Evolutionary conservation across 257 asterid species (phyloP), one percentile per base, ranked within the genome.

Genomic region (Solanum rostratum): DNA sequence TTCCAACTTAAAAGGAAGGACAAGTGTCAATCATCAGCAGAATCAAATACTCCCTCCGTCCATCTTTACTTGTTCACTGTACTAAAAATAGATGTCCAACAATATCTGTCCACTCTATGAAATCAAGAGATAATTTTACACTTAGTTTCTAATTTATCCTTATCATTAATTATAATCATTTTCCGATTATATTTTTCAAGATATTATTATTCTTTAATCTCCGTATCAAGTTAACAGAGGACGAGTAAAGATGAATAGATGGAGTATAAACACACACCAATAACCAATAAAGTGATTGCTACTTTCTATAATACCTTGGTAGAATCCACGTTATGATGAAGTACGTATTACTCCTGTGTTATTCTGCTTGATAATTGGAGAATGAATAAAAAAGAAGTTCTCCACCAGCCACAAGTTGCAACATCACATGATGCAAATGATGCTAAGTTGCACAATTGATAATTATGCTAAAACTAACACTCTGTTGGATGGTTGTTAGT

Each of bases 21-120:
- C 90, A 86, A 84, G 90, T 88, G 90, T 88, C 88, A 84, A 86
- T 86, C 90, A 84, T 85, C 87, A 84, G 52, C 83, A 14, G 33
- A 73, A 68, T 83, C 27, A 83, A 59, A 68, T 79, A n/a, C n/a
- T n/a, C n/a, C n/a, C n/a, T n/a, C n/a, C n/a, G n/a, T n/a, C n/a
- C n/a, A n/a, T n/a, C n/a, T n/a, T n/a, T n/a, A n/a, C n/a, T n/a
- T n/a, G n/a, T n/a, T n/a, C n/a, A n/a, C n/a, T n/a, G n/a, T n/a
- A n/a, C n/a, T n/a, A n/a, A n/a, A n/a, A n/a, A n/a, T n/a, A n/a
- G n/a, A n/a, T n/a, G n/a, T n/a, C n/a, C n/a, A n/a, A n/a, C n/a
- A n/a, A n/a, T n/a, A n/a, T n/a, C n/a, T n/a, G n/a, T n/a, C n/a
- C n/a, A n/a, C n/a, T n/a, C n/a, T n/a, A n/a, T n/a, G n/a, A n/a